Evolutionary conservation across 306 rosid species (phyloP).

Genomic region (Vigna hirtella): DNA sequence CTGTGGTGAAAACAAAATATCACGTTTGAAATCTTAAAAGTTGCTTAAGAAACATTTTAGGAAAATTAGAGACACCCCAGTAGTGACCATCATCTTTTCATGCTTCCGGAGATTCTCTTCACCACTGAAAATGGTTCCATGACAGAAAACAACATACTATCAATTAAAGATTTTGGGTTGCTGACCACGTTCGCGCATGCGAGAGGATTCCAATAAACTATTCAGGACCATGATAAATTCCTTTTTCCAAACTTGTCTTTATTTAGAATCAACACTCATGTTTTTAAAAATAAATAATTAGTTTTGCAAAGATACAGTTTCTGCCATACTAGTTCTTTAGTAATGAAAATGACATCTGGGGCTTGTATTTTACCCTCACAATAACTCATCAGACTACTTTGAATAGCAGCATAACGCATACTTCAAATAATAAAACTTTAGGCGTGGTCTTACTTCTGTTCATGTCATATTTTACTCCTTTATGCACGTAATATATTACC

Average conservation of each 20-base stretch:
- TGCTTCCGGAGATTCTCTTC: slow-evolving; percentile 30
- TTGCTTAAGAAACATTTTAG: slow-evolving; percentile 12
- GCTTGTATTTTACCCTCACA: neutral
- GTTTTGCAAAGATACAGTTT: neutral
- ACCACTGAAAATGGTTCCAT: neutral
- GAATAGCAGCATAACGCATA: neutral
- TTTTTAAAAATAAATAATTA: neutral
- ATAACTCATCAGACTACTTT: neutral
- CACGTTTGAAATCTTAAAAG: no score
- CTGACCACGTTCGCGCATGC: slow-evolving; percentile 60
- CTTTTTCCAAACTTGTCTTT: neutral
- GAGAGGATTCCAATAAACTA: slow-evolving; percentile 54
- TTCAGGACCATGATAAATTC: slow-evolving; percentile 8
- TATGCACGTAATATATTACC: neutral
- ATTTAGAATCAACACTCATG: neutral
- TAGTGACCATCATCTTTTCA: slow-evolving; percentile 38
- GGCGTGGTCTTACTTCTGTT: neutral
- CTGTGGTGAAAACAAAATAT: slow-evolving; percentile 39
- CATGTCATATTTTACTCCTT: neutral
- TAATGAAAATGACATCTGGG: neutral
- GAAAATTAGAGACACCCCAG: slow-evolving; percentile 34
- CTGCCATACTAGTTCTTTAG: neutral
- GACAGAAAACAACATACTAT: slow-evolving; percentile 17
- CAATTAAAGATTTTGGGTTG: slow-evolving; percentile 42
- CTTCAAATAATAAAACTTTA: neutral